phyloP scores from a whole-genome alignment of 2,329 filamentous ascomycete species.

The Hypoxylon sp. region DNA sequence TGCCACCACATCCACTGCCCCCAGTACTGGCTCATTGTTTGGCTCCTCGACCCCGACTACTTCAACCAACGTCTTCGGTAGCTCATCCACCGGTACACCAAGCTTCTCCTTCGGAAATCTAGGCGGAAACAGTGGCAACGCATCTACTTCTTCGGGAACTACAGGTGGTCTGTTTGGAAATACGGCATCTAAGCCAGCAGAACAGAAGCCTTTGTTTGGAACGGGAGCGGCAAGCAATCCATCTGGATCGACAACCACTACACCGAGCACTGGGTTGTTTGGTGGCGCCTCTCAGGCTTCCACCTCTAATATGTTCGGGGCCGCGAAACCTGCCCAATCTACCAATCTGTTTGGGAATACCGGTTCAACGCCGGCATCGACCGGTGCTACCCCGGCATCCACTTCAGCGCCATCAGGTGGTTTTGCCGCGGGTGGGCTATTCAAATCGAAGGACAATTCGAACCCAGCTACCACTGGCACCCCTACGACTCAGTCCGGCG shows the following conservation, averaged over 20 bases:
- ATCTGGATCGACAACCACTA: slow-evolving; percentile 46
- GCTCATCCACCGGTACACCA: slow-evolving; percentile 50
- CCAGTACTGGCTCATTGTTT: slow-evolving; percentile 55
- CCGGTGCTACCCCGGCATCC: slow-evolving; percentile 47
- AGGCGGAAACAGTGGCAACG: slow-evolving; percentile 45
- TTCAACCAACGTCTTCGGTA: slow-evolving; percentile 29
- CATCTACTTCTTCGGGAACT: slow-evolving; percentile 45
- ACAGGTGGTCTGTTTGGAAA: slow-evolving; percentile 55
- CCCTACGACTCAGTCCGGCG: slow-evolving; percentile 45
- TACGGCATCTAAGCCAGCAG: slow-evolving; percentile 51
- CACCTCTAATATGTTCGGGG: slow-evolving; percentile 51
- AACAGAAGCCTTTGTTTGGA: slow-evolving; percentile 54
- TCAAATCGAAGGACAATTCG: slow-evolving; percentile 48
- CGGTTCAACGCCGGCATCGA: slow-evolving; percentile 48
- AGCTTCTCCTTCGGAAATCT: slow-evolving; percentile 60
- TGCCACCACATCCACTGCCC: slow-evolving; percentile 59
- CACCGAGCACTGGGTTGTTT: slow-evolving; percentile 49
- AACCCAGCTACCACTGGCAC: slow-evolving; percentile 44
- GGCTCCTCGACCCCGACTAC: slow-evolving; percentile 41
- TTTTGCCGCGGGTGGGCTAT: slow-evolving; percentile 48
- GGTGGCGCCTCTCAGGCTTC: slow-evolving; percentile 45
- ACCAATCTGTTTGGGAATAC: slow-evolving; percentile 55
- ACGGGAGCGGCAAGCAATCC: slow-evolving; percentile 43
- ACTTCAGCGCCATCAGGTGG: slow-evolving; percentile 44
- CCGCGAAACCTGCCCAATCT: slow-evolving; percentile 50